Evolutionary conservation across 805 yeast genomes (phyloP).

Genomic region (Grigorovia yakushimaensis): DNA sequence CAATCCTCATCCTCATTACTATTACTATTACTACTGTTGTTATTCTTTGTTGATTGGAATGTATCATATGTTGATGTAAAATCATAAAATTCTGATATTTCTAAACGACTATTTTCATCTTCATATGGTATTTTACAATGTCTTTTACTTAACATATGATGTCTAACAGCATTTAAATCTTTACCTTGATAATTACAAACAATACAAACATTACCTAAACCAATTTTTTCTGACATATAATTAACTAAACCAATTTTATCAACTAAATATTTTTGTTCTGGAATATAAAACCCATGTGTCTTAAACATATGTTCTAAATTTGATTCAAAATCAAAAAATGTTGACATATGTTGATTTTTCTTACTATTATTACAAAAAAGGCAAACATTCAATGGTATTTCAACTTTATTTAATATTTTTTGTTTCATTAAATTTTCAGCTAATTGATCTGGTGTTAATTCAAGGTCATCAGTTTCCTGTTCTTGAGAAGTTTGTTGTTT

Average conservation of each 20-base stretch:
- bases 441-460: conserved; percentile 30
- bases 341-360: conserved; percentile 16
- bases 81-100: conserved; percentile 85
- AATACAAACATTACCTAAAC: conserved; percentile 84
- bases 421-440: conserved; percentile 32
- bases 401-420: conserved; percentile 33
- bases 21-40: conserved; percentile 22
- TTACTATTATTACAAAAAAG: conserved; percentile 41
- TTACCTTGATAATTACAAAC: conserved; percentile 80
- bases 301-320: conserved; percentile 68
- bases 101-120: conserved; percentile 69
- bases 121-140: conserved; percentile 91
- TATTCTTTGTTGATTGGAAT: conserved; percentile 11
- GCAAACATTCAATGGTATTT: conserved; percentile 42
- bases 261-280: conserved; percentile 65
- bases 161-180: conserved; percentile 75
- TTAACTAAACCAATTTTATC: conserved; percentile 64
- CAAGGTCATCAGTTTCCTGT: conserved; percentile 12
- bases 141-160: conserved; percentile 80
- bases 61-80: conserved; percentile 60
- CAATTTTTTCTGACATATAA: conserved; percentile 83
- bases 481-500: conserved; percentile 7
- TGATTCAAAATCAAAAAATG: conserved; percentile 31
- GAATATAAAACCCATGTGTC: conserved; percentile 77
- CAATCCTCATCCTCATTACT: conserved; percentile 26